Evolutionary conservation across 2,329 filamentous ascomycete genomes (phyloP), one percentile per base, ranked within the genome.

Genomic region (Aspergillus piperis): DNA sequence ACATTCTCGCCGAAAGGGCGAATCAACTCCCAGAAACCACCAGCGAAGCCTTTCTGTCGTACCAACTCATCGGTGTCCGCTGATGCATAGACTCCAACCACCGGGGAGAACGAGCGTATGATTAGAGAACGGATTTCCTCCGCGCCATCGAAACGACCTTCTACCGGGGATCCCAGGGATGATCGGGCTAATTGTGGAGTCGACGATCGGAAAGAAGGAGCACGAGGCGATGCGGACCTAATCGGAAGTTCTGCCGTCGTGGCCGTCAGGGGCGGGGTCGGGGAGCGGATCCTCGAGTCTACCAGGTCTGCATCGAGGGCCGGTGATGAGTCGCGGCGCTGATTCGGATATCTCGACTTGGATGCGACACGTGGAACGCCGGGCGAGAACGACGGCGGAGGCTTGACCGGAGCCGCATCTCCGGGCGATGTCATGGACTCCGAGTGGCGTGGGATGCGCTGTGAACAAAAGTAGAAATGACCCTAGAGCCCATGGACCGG

Each of bases 1-100:
- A 98, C 84, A 15, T 84, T 86, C 77, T 99, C 95, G 30, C 95
- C 95, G 78, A 96, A 99, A 0, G 95, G 94, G 54, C 94, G 84
- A 58, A 99, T 79, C 23, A 99, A 80, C 75, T 96, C 90, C 81
- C 92, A 88, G 52, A 99, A 82, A 0, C 94, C 93, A 48, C 87
- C 84, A 41, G 86, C 81, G 66, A 98, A 91, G 0, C 96, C 96
- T 77, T 99, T 99, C 64, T 90, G 88, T 61, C 82, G 83, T 57
- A 92, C 84, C 60, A 99, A 78, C 59, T 88, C 84, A 71, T 97
- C 90, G 0, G 92, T 95, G 72, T 98, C 94, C 15, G 85, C 80
- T 13, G 94, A 96, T n/a, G 92, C 86, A 67, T 93, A 89, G 27
- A 99, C 86, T 6, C 90, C 91, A 49, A 99, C 87, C 64, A 95